phyloP scores from a whole-genome alignment of 331 rosid species.

The Dryas integrifolia region DNA sequence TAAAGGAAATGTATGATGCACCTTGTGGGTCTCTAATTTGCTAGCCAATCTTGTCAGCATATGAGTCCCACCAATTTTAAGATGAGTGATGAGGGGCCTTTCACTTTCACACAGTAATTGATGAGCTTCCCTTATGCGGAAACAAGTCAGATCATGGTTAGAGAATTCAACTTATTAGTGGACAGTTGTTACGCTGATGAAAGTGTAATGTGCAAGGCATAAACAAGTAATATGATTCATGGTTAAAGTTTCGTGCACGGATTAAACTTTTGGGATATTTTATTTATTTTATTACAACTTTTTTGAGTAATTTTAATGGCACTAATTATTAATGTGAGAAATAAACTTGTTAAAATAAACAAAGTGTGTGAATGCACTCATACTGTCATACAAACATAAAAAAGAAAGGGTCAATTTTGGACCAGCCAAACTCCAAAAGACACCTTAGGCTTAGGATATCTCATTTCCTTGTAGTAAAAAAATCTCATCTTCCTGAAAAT shows the following conservation, averaged over 20 bases:
- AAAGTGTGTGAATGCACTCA: too few species aligned
- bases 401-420: background rate
- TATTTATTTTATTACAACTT: too few species aligned
- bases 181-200: background rate
- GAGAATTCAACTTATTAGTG: too few species aligned
- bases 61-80: background rate
- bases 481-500: too few species aligned
- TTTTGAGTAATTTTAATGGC: too few species aligned
- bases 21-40: background rate
- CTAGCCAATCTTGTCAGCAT: background rate
- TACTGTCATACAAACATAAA: too few species aligned
- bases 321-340: too few species aligned
- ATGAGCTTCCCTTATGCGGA: background rate
- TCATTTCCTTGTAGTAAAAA: background rate
- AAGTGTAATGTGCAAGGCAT: background rate
- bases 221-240: background rate
- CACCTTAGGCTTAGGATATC: background rate
- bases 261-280: background rate
- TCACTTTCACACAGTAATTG: background rate
- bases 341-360: too few species aligned
- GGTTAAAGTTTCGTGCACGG: background rate
- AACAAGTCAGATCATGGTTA: background rate
- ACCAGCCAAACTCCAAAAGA: background rate
- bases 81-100: background rate
- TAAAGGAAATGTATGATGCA: background rate